phyloP scores from a whole-genome alignment of 2,329 filamentous ascomycete genomes.

The Immersiporthe knoxdaviesiana region DNA sequence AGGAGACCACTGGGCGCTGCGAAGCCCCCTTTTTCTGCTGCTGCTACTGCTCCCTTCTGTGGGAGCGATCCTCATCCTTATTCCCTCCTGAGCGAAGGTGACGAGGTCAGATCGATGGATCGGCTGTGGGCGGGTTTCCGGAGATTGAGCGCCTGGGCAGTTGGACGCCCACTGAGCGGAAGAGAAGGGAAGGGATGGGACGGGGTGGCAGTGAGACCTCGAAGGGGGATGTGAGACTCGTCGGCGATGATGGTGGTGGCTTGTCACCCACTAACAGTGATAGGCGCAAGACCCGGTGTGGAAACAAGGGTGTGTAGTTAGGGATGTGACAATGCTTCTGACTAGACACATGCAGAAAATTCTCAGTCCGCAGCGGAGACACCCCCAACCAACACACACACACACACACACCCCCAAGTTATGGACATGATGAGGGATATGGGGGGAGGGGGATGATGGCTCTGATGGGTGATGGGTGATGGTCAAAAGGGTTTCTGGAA shows the following conservation, averaged over 20 bases:
- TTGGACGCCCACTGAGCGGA: background rate
- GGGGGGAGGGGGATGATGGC: background rate
- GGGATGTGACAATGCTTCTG: background rate
- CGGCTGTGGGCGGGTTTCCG: background rate
- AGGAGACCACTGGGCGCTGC: background rate
- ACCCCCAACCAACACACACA: too few relatives aligned
- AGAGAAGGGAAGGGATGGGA: too few relatives aligned
- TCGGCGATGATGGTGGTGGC: background rate
- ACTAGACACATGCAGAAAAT: constrained; percentile 16
- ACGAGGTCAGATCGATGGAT: background rate
- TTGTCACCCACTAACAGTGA: constrained; percentile 11
- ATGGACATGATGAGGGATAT: too few relatives aligned
- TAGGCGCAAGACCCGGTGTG: background rate
- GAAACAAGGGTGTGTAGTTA: constrained; percentile 20
- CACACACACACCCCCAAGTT: too few relatives aligned
- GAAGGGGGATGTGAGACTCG: background rate
- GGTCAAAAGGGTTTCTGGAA: too few relatives aligned
- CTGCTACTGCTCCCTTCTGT: background rate
- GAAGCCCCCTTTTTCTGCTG: background rate
- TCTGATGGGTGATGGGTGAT: too few relatives aligned
- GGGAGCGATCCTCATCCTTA: constrained; percentile 1
- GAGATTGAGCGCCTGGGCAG: background rate
- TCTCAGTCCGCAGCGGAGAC: constrained; percentile 11
- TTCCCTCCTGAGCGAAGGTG: background rate
- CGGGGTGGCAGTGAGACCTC: constrained; percentile 4